These are phyloP conservation scores for Globisporangium splendens DNA, from an alignment of 352 stramenopile species.

Conservation along the genomic window DNA sequence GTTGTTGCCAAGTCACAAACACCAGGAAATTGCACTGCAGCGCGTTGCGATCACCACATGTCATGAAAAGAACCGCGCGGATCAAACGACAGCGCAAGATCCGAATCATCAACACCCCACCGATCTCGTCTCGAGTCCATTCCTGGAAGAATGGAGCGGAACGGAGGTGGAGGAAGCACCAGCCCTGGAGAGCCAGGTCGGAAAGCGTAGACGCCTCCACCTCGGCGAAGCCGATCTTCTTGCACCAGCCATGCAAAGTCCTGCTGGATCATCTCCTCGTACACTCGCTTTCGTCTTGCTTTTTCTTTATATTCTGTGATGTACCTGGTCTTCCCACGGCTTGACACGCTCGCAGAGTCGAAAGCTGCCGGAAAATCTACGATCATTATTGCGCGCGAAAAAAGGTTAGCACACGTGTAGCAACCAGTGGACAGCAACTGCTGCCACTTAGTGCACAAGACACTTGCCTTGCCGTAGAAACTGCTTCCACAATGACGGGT, in stretches of 20 bases:
- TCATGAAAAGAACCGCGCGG: background rate
- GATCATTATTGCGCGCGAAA: background rate
- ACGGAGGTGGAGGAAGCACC: background rate
- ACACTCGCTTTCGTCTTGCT: background rate
- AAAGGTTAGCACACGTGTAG: no score
- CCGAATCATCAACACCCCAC: background rate
- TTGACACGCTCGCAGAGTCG: background rate
- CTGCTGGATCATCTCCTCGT: background rate
- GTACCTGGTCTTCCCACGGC: slow-evolving; percentile 21
- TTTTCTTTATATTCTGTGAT: slow-evolving; percentile 5
- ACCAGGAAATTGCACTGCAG: no score
- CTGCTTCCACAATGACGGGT: slow-evolving; percentile 24
- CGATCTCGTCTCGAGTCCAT: background rate
- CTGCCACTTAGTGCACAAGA: background rate
- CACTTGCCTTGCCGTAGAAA: slow-evolving; percentile 27
- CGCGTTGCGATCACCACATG: background rate
- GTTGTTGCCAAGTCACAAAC: no score
- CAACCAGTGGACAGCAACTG: no score
- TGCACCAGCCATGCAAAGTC: background rate
- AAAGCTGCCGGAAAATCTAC: slow-evolving; percentile 20
- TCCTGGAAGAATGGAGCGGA: background rate
- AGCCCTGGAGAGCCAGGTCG: background rate
- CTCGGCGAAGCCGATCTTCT: background rate
- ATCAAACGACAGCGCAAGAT: background rate
- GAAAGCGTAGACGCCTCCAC: background rate